These are phyloP conservation scores for Colletotrichum liaoningense DNA, from an alignment of 2,329 filamentous ascomycete genomes.

Conservation along the genomic window DNA sequence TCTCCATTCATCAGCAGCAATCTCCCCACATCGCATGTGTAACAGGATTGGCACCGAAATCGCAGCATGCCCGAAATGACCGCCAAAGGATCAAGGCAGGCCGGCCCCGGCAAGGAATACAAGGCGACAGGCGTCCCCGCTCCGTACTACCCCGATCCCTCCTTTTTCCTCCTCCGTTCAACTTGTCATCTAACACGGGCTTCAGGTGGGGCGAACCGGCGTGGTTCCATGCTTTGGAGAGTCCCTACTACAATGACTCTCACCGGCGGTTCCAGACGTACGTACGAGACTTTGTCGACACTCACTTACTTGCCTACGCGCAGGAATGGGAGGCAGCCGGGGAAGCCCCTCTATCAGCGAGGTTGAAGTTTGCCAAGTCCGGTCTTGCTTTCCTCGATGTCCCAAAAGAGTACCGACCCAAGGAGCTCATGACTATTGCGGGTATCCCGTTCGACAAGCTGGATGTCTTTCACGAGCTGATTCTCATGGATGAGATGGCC, in stretches of 20 bases:
- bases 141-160: conserved; percentile 6
- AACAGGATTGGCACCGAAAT: background rate
- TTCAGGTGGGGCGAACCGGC: conserved; percentile 40
- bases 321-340: conserved; percentile 73
- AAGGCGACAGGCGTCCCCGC: conserved; percentile 2
- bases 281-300: conserved; percentile 69
- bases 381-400: conserved; percentile 51
- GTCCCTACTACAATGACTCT: conserved; percentile 72
- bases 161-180: background rate
- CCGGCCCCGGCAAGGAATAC: background rate
- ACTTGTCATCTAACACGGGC: background rate
- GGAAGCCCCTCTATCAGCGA: conserved; percentile 57
- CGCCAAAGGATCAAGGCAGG: background rate
- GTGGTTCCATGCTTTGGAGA: conserved; percentile 43
- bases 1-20: background rate
- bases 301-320: conserved; percentile 66
- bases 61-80: background rate
- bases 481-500: conserved; percentile 66
- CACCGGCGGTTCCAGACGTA: conserved; percentile 68
- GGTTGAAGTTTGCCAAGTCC: conserved; percentile 49
- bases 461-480: conserved; percentile 67
- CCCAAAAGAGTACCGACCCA: conserved; percentile 46
- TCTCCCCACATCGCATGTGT: background rate
- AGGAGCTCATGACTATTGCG: conserved; percentile 48
- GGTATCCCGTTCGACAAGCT: conserved; percentile 57